Evolutionary conservation across 2,329 filamentous ascomycete genomes (phyloP), one percentile per base, ranked within the genome.

Genomic region (Chaetomium sp.): DNA sequence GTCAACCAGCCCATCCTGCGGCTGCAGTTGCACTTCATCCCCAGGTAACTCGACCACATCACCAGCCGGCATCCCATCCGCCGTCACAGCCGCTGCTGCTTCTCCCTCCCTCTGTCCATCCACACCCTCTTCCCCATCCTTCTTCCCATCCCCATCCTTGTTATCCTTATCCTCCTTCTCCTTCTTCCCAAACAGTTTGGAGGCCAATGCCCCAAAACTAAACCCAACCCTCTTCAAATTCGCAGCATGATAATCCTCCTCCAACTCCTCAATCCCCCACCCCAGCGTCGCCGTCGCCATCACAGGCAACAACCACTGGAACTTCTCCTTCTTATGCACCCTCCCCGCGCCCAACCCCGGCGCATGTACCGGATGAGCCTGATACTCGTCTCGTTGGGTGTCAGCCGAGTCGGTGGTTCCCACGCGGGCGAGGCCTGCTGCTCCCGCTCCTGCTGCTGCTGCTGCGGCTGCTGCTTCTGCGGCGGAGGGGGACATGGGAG

Each of bases 221-320:
- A 53, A 60, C 7, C 46, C 51, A 2, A 52, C 53, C 2, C 47
- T 37, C 14, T 51, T 52, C 1, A 12, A 1, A 6, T 35, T 53
- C 8, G 38, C 55, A 2, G 38, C 42, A 11, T 51, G 52, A 19
- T 55, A 60, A 5, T 60, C 49, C 34, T 55, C 49, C 27, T 60
- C 55, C 8, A 60, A 37, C 4, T 35, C 53, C 36, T 57, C 52
- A 37, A 55, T 45, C 6, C 50, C 55, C 49, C 53, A 58, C 7
- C 58, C 58, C 36, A 60, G n/a, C 3, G 58, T 60, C 8, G 55
- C 55, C 7, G 50, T 48, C 27, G 53, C 32, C 58, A 60, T 55
- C 12, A 60, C n/a, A 27, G 58, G 55, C 32, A 60, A 53, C 19
- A 60, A 36, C 58, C 58, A 60, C 19, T 49, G 44, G 45, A 57